Evolutionary conservation across 176 grass and related monocot species (phyloP).

Genomic region (Panicum miliaceum): DNA sequence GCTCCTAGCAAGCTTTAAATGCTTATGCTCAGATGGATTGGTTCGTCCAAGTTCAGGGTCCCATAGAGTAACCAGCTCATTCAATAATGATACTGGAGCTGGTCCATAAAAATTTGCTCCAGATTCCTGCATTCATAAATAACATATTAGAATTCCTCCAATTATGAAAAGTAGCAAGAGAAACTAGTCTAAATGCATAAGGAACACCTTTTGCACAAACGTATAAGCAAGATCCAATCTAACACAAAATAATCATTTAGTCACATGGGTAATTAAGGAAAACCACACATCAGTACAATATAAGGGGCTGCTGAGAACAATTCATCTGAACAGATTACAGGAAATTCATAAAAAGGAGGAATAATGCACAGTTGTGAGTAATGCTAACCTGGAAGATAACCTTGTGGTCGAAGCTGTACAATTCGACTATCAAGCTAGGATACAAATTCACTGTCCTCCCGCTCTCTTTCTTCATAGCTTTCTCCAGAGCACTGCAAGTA

Average conservation of each 20-base stretch:
- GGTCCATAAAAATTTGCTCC: conserved; percentile 72
- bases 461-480: conserved; percentile 68
- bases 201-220: not conserved
- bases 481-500: conserved; percentile 67
- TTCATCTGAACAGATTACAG: not conserved
- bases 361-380: not conserved
- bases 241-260: not conserved
- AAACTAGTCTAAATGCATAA: not conserved
- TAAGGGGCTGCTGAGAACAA: not conserved
- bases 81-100: conserved; percentile 60
- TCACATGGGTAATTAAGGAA: not conserved
- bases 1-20: conserved; percentile 78
- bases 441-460: conserved; percentile 56
- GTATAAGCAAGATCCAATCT: not conserved
- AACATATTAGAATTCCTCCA: not conserved
- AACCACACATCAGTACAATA: not conserved
- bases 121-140: conserved; percentile 63
- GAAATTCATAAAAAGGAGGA: no score
- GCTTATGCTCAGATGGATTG: conserved; percentile 89
- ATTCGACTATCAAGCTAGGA: conserved; percentile 73
- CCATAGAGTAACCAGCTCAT: conserved; percentile 81
- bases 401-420: conserved; percentile 65
- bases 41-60: conserved; percentile 83
- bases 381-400: conserved; percentile 84
- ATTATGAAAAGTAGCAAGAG: not conserved